Percentiles rank a stretch among this genome's conserved stretches.
phyloP scores from a whole-genome alignment of 73 alveolate species.

The Paramecium pentaurelia region DNA sequence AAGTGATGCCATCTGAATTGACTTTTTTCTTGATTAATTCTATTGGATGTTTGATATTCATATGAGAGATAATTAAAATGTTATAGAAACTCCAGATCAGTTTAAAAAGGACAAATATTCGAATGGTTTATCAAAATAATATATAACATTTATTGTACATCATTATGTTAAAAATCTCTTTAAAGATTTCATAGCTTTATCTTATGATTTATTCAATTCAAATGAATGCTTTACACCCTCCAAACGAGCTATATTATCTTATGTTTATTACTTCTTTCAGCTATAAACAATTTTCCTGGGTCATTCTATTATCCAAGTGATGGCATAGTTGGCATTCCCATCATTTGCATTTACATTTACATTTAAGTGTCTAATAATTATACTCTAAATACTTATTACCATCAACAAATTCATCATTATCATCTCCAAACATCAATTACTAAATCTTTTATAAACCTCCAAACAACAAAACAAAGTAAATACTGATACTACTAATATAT shows the following conservation, averaged over 20 bases:
- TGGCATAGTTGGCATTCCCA: slow-evolving; percentile 31
- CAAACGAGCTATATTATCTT: not conserved
- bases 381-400: not conserved
- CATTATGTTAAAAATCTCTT: not conserved
- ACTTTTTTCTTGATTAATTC: not conserved
- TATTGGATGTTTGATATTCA: not conserved
- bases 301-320: not conserved
- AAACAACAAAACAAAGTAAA: slow-evolving; percentile 62
- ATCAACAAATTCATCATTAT: not conserved
- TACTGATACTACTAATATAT: slow-evolving; percentile 63
- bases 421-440: slow-evolving; percentile 47
- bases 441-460: slow-evolving; percentile 41
- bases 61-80: not conserved
- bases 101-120: not conserved
- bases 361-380: not conserved
- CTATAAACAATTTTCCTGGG: slow-evolving; percentile 3
- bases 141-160: not conserved
- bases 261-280: not conserved
- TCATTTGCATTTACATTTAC: not conserved
- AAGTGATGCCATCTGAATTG: not conserved
- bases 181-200: not conserved
- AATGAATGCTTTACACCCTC: not conserved
- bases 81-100: not conserved
- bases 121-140: not conserved
- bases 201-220: not conserved